Evolutionary conservation across 345 rosid genomes (phyloP).

Genomic region (Camelina neglecta): DNA sequence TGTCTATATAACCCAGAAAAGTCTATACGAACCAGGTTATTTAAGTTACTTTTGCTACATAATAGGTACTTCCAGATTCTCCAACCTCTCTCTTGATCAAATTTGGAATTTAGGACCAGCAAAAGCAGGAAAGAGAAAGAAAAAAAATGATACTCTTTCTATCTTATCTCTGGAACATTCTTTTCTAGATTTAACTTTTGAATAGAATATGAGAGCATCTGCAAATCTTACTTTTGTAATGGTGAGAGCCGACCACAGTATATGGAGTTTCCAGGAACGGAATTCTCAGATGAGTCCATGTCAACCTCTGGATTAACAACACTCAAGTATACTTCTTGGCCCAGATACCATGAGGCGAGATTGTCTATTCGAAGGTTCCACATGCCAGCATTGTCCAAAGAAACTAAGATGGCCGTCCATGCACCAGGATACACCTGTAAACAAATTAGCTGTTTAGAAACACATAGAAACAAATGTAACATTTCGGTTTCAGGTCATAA

Average conservation of each 20-base stretch:
- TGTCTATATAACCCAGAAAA: not conserved
- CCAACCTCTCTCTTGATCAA: not conserved
- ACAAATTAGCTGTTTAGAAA: constrained; percentile 1
- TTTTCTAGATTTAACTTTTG: not conserved
- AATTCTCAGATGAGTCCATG: constrained; percentile 57
- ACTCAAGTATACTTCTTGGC: constrained; percentile 79
- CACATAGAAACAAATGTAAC: constrained; percentile 24
- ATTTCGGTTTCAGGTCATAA: not conserved
- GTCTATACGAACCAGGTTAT: not conserved
- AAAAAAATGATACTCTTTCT: not conserved
- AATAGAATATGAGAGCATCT: constrained; percentile 7
- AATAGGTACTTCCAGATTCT: not conserved
- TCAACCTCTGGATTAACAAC: constrained; percentile 77
- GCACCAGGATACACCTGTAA: constrained; percentile 91
- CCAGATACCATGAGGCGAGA: constrained; percentile 86
- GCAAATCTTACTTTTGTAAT: constrained; percentile 71
- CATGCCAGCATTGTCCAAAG: constrained; percentile 87
- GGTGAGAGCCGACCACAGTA: constrained; percentile 82
- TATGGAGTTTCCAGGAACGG: constrained; percentile 71
- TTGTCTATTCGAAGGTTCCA: constrained; percentile 90
- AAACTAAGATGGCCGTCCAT: constrained; percentile 91
- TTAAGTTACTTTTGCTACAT: not conserved
- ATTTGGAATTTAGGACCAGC: not conserved
- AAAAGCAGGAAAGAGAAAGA: not conserved
- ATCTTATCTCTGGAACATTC: not conserved